Percentiles rank a stretch among this genome's conserved stretches.
These are phyloP conservation scores for Plasmodium malariae DNA, from an alignment of 169 alveolate species.

Conservation along the genomic window DNA sequence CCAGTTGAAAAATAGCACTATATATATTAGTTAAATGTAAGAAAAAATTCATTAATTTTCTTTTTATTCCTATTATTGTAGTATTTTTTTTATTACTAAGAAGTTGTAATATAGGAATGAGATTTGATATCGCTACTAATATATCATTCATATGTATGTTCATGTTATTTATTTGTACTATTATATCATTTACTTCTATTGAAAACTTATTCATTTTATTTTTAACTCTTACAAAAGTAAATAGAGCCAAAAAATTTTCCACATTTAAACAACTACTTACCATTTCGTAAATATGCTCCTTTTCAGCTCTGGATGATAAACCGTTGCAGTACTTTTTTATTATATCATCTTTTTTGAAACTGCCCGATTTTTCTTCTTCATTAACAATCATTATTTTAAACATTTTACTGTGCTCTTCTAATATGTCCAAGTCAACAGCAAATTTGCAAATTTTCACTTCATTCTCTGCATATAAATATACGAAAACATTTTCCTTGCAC, in stretches of 20 bases:
- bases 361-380: background rate
- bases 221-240: constrained; percentile 54
- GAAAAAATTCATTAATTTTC: constrained; percentile 49
- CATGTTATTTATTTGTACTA: constrained; percentile 14
- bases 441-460: constrained; percentile 13
- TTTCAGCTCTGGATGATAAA: background rate
- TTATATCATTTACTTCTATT: constrained; percentile 38
- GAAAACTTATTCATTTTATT: constrained; percentile 18
- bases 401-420: constrained; percentile 30
- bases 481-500: background rate
- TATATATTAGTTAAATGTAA: constrained; percentile 45
- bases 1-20: constrained; percentile 6
- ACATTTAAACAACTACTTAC: constrained; percentile 6
- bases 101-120: constrained; percentile 9
- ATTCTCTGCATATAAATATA: constrained; percentile 31
- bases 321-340: background rate
- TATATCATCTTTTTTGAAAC: constrained; percentile 38
- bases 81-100: constrained; percentile 6
- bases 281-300: background rate
- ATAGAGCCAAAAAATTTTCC: constrained; percentile 29
- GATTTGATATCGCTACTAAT: constrained; percentile 1
- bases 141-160: constrained; percentile 23
- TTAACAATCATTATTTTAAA: constrained; percentile 4
- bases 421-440: constrained; percentile 10
- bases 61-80: constrained; percentile 12